Percentiles rank a stretch among this genome's conserved stretches.
Evolutionary conservation across 176 grass and related monocot species (phyloP).

Genomic region (Sorghum bicolor): DNA sequence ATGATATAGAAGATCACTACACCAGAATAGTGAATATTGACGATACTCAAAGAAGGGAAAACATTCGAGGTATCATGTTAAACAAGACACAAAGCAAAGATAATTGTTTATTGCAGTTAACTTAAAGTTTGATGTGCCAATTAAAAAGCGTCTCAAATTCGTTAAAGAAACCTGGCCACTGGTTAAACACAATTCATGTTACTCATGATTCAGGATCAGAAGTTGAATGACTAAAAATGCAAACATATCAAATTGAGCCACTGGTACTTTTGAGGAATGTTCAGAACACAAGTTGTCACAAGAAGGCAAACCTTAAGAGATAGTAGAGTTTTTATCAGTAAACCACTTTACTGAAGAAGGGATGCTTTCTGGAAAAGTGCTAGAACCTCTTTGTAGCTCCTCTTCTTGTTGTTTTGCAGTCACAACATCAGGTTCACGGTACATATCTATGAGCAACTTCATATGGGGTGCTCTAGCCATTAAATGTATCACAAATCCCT

Average conservation of each 20-base stretch:
- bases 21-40: neutral
- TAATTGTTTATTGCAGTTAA: neutral
- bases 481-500: slow-evolving; percentile 65
- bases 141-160: neutral
- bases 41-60: neutral
- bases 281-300: slow-evolving; percentile 3
- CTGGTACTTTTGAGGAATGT: neutral
- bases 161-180: neutral
- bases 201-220: neutral
- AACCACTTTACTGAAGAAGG: slow-evolving; percentile 74
- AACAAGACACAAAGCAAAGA: neutral
- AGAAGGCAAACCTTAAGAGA: slow-evolving; percentile 67
- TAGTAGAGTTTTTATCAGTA: slow-evolving; percentile 56
- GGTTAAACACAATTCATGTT: neutral
- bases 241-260: neutral
- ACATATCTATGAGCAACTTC: slow-evolving; percentile 68
- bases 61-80: neutral
- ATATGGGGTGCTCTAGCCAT: slow-evolving; percentile 54
- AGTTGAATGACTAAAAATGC: neutral
- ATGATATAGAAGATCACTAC: neutral
- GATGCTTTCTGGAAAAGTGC: slow-evolving; percentile 58
- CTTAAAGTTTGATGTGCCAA: neutral
- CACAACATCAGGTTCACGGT: slow-evolving; percentile 60
- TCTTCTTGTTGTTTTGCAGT: slow-evolving; percentile 79
- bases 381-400: slow-evolving; percentile 52